phyloP scores from a whole-genome alignment of 768 basidiomycete species.

The Hericium alpestre region DNA sequence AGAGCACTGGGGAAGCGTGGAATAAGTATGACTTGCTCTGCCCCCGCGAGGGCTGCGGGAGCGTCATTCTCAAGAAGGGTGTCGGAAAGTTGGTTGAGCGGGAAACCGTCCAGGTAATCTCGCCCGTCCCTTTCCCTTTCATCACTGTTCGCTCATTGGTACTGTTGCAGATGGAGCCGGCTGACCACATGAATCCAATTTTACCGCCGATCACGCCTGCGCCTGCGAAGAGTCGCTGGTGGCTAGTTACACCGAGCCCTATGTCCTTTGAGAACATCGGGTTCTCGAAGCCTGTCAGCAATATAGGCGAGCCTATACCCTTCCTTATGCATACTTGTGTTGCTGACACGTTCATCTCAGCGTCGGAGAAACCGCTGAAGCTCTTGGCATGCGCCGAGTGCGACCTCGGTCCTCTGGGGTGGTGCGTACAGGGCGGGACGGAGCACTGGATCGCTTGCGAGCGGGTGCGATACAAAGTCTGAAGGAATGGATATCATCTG shows the following conservation, averaged over 20 bases:
- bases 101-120: slow-evolving; percentile 43
- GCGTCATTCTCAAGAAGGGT: slow-evolving; percentile 55
- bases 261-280: slow-evolving; percentile 87
- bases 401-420: slow-evolving; percentile 76
- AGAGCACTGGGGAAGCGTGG: slow-evolving; percentile 7
- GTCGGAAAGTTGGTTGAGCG: slow-evolving; percentile 47
- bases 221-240: slow-evolving; percentile 53
- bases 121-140: neutral
- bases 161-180: slow-evolving; percentile 44
- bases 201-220: slow-evolving; percentile 48
- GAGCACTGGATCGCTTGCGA: slow-evolving; percentile 73
- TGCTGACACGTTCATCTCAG: neutral
- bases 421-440: slow-evolving; percentile 59
- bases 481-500: neutral
- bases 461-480: slow-evolving; percentile 48
- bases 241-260: slow-evolving; percentile 64
- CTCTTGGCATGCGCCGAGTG: slow-evolving; percentile 76
- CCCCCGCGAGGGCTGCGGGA: slow-evolving; percentile 57
- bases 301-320: neutral
- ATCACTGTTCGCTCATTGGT: neutral
- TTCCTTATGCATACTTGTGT: neutral
- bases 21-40: slow-evolving; percentile 68
- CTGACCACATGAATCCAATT: slow-evolving; percentile 25
- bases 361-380: slow-evolving; percentile 39
- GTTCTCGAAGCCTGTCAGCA: slow-evolving; percentile 51